Percentiles rank a stretch among this genome's conserved stretches.
phyloP scores from a whole-genome alignment of 768 basidiomycete genomes.

The Termitomyces sp. region DNA sequence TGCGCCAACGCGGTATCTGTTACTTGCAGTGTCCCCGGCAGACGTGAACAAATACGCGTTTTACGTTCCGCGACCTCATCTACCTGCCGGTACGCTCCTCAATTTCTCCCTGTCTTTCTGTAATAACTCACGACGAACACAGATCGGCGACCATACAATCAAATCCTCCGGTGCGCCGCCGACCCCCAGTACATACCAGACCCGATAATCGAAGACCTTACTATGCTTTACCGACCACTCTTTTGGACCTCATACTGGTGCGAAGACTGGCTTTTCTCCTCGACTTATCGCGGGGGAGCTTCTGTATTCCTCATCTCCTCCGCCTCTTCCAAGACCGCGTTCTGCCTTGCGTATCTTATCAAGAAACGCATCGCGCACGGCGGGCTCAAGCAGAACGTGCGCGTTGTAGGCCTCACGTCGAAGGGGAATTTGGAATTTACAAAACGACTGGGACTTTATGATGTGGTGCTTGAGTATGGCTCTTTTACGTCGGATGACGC shows the following conservation, averaged over 20 bases:
- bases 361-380: slow-evolving; percentile 35
- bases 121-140: not conserved
- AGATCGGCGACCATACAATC: slow-evolving; percentile 69
- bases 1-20: slow-evolving; percentile 52
- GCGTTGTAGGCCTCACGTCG: slow-evolving; percentile 59
- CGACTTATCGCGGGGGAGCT: slow-evolving; percentile 44
- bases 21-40: slow-evolving; percentile 43
- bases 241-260: slow-evolving; percentile 79
- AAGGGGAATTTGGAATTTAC: slow-evolving; percentile 51
- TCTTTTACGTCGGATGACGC: slow-evolving; percentile 27
- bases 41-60: slow-evolving; percentile 53
- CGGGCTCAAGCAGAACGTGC: slow-evolving; percentile 22
- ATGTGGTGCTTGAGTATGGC: slow-evolving; percentile 54
- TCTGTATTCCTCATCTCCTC: slow-evolving; percentile 55
- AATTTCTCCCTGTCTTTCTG: not conserved
- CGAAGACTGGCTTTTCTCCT: slow-evolving; percentile 60
- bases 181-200: slow-evolving; percentile 52
- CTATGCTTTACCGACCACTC: slow-evolving; percentile 67
- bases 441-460: slow-evolving; percentile 45
- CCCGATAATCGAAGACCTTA: slow-evolving; percentile 49
- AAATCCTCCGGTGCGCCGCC: slow-evolving; percentile 50
- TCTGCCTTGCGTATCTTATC: slow-evolving; percentile 60
- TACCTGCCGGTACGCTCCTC: slow-evolving; percentile 45
- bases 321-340: slow-evolving; percentile 70
- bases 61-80: slow-evolving; percentile 54